These are phyloP conservation scores for Acanthamoeba culbertsoni DNA, from an alignment of 208 protist genomes.

Conservation along the genomic window DNA sequence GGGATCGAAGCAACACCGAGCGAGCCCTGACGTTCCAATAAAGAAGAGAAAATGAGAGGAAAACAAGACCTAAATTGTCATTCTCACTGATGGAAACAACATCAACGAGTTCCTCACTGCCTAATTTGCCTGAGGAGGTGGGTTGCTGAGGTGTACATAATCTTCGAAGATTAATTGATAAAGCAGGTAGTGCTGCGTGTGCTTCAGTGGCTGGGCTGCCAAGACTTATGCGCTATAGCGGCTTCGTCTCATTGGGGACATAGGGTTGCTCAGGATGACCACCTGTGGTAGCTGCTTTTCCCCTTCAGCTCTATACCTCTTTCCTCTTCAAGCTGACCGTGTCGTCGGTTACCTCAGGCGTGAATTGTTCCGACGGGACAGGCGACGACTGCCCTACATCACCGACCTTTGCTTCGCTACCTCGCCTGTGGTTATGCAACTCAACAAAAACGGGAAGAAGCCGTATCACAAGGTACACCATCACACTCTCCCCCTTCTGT, in stretches of 20 bases:
- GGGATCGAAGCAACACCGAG: no score
- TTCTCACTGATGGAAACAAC: no score
- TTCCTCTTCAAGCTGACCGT: neutral
- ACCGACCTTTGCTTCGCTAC: conserved; percentile 5
- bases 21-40: no score
- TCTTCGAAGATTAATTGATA: no score
- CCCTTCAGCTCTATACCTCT: neutral
- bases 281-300: neutral
- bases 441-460: neutral
- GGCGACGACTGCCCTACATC: neutral
- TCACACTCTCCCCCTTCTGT: neutral
- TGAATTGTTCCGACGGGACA: neutral
- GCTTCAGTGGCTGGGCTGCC: neutral
- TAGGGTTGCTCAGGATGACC: neutral
- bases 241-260: neutral
- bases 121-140: no score
- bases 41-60: no score
- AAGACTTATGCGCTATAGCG: neutral
- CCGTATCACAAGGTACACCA: neutral
- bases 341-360: neutral
- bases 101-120: no score
- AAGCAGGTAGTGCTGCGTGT: neutral
- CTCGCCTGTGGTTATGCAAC: neutral
- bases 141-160: no score
- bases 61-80: no score